phyloP scores from a whole-genome alignment of 2,329 filamentous ascomycete genomes.

The Penicillium sp. region DNA sequence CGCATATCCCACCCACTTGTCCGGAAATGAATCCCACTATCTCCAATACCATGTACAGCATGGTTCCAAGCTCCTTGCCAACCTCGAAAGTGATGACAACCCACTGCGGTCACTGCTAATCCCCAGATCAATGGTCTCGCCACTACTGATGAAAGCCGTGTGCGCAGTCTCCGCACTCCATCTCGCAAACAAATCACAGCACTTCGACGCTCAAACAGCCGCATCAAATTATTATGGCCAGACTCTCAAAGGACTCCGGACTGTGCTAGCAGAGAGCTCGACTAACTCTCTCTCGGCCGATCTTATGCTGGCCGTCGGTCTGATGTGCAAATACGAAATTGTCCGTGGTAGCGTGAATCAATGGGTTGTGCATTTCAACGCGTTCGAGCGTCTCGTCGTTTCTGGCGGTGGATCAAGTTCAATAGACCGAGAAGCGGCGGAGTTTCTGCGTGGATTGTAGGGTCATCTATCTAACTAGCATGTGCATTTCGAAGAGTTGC shows the following conservation, averaged over 20 bases:
- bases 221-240: slow-evolving; percentile 32
- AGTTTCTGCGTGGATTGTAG: slow-evolving; percentile 34
- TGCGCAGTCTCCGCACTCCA: slow-evolving; percentile 38
- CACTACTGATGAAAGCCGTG: slow-evolving; percentile 34
- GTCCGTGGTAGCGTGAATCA: slow-evolving; percentile 37
- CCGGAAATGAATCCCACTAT: slow-evolving; percentile 31
- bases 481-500: neutral
- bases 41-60: slow-evolving; percentile 36
- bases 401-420: slow-evolving; percentile 30
- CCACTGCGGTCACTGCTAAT: slow-evolving; percentile 34
- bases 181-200: slow-evolving; percentile 29
- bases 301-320: slow-evolving; percentile 31
- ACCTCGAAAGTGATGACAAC: slow-evolving; percentile 36
- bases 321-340: slow-evolving; percentile 38
- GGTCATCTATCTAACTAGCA: slow-evolving; percentile 1
- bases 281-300: slow-evolving; percentile 25
- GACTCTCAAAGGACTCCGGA: slow-evolving; percentile 31
- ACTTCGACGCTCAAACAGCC: slow-evolving; percentile 24
- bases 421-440: slow-evolving; percentile 28
- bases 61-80: slow-evolving; percentile 32
- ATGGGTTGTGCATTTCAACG: slow-evolving; percentile 35
- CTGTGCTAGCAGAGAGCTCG: slow-evolving; percentile 18
- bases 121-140: slow-evolving; percentile 34
- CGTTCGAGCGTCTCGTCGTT: slow-evolving; percentile 30
- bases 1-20: slow-evolving; percentile 24